These are phyloP conservation scores for Marasmius fiardii DNA, from an alignment of 1,284 basidiomycete genomes.

Conservation along the genomic window DNA sequence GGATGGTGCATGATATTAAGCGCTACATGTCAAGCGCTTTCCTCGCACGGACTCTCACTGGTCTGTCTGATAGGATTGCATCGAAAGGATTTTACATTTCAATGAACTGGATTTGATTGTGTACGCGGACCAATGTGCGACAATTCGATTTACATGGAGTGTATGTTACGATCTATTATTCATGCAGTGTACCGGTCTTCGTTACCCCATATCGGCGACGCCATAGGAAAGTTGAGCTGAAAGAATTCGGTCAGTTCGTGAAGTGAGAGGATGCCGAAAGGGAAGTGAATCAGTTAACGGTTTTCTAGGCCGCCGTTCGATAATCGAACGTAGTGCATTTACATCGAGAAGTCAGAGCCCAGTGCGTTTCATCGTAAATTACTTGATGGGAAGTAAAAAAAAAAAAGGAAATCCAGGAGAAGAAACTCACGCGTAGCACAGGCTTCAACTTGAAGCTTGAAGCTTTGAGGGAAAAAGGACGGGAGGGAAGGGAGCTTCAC, in stretches of 20 bases:
- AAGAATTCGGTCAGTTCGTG: background rate
- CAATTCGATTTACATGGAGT: too few relatives aligned
- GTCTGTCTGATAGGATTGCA: background rate
- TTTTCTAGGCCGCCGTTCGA: conserved; percentile 84
- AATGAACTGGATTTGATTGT: background rate
- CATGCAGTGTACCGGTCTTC: background rate
- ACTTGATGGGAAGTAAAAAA: conserved; percentile 4
- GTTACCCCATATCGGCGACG: too few relatives aligned
- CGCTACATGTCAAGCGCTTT: too few relatives aligned
- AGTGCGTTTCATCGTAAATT: conserved; percentile 78
- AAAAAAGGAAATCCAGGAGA: too few relatives aligned
- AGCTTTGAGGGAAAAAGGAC: too few relatives aligned
- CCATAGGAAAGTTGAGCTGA: too few relatives aligned
- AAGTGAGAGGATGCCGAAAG: background rate
- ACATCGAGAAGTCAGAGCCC: conserved; percentile 80
- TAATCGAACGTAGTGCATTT: conserved; percentile 67
- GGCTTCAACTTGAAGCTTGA: background rate
- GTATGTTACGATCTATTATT: too few relatives aligned
- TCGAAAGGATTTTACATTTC: background rate
- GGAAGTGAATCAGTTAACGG: conserved; percentile 70
- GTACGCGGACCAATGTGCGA: too few relatives aligned
- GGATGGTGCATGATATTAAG: too few relatives aligned
- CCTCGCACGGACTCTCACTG: background rate
- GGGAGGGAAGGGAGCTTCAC: background rate
- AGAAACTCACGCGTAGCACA: conserved; percentile 7